Percentiles rank a stretch among this genome's conserved stretches.
These are phyloP conservation scores for Aspergillus tubingensis DNA, from an alignment of 2,329 filamentous ascomycete genomes.

Conservation along the genomic window DNA sequence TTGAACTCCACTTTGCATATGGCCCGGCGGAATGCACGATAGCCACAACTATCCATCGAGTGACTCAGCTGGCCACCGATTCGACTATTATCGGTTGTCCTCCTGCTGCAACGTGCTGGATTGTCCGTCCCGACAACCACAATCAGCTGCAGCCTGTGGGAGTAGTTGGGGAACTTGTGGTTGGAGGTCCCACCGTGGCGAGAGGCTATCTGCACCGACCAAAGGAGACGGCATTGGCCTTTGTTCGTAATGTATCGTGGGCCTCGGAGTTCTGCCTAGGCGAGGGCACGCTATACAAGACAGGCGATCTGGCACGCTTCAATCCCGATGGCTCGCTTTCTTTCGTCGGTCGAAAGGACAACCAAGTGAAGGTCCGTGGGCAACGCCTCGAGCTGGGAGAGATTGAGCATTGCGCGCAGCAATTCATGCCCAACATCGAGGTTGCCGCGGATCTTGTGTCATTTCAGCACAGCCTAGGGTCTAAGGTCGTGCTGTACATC, in stretches of 20 bases:
- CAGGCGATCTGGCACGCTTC: not conserved
- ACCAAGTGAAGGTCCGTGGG: not conserved
- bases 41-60: too few relatives aligned
- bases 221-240: not conserved
- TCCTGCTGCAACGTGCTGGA: not conserved
- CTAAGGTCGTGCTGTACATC: too few relatives aligned
- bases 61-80: too few relatives aligned
- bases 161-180: not conserved
- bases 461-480: too few relatives aligned
- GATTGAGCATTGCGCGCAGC: not conserved
- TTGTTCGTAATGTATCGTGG: not conserved
- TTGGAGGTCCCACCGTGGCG: not conserved
- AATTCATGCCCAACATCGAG: too few relatives aligned
- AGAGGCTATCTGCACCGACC: not conserved
- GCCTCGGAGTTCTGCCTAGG: not conserved
- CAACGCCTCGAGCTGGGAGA: not conserved
- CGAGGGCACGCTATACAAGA: not conserved
- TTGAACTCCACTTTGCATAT: not conserved
- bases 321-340: not conserved
- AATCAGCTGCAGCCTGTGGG: not conserved
- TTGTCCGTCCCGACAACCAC: not conserved
- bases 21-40: not conserved
- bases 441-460: too few relatives aligned
- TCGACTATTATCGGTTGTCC: not conserved
- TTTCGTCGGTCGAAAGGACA: not conserved